Conservation (phyloP, 2,329 filamentous ascomycete genomes). For the Elsinoe necatrix region DNA sequence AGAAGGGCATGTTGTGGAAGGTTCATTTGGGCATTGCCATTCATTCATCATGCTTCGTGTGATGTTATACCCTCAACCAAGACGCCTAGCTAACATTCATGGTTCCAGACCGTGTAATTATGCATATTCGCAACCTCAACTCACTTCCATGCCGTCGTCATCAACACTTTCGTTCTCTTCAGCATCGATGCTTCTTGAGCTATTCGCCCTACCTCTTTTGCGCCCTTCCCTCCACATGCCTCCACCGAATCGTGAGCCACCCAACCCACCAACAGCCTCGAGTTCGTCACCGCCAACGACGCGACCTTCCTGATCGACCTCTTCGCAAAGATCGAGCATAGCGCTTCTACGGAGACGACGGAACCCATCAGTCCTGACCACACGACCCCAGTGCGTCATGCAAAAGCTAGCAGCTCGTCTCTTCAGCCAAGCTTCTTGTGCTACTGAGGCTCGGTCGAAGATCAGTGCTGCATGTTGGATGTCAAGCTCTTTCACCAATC, state of each 20-base stretch:
- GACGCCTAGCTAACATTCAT: not conserved
- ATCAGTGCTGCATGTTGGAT: constrained; percentile 91
- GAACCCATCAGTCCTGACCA: constrained; percentile 85
- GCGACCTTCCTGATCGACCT: constrained; percentile 86
- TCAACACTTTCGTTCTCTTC: constrained; percentile 24
- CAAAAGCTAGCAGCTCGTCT: constrained; percentile 82
- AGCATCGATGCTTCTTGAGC: constrained; percentile 32
- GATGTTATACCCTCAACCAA: not conserved
- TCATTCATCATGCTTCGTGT: not conserved
- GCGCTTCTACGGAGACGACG: constrained; percentile 67
- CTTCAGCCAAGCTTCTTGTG: constrained; percentile 88
- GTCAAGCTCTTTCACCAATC: constrained; percentile 82
- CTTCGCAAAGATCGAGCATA: constrained; percentile 84
- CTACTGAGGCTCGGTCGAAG: constrained; percentile 87
- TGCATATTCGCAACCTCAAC: not conserved
- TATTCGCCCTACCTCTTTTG: constrained; percentile 37
- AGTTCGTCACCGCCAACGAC: constrained; percentile 83
- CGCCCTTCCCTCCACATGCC: constrained; percentile 31
- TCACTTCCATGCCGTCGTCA: constrained; percentile 28
- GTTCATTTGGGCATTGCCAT: not conserved
- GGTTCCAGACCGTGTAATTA: not conserved
- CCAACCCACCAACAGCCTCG: constrained; percentile 49
- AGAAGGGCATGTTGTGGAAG: not conserved
- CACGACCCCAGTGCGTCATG: constrained; percentile 86
- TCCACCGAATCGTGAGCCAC: constrained; percentile 40